Evolutionary conservation across 1,284 basidiomycete species (phyloP).

Genomic region (Testicularia cyperi): DNA sequence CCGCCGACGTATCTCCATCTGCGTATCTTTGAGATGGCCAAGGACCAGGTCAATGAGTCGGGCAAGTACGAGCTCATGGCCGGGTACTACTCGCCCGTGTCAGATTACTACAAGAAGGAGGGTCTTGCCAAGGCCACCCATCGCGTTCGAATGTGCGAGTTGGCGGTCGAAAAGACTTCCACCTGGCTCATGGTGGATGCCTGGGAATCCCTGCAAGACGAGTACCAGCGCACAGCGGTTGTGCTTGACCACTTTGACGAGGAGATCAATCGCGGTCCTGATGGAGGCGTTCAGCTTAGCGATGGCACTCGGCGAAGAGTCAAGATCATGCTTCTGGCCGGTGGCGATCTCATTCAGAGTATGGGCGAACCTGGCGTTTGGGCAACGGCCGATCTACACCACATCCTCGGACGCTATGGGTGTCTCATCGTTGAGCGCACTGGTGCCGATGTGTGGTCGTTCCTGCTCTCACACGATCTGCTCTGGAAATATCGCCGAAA

Average conservation of each 20-base stretch:
- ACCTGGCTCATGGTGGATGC: constrained; percentile 79
- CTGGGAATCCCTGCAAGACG: constrained; percentile 89
- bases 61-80: constrained; percentile 90
- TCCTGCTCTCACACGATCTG: constrained; percentile 66
- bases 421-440: constrained; percentile 93
- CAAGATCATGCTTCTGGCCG: constrained; percentile 88
- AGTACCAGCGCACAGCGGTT: constrained; percentile 90
- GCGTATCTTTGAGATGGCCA: constrained; percentile 98
- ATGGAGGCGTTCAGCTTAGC: constrained; percentile 49
- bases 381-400: constrained; percentile 91
- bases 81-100: constrained; percentile 88
- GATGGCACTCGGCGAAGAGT: constrained; percentile 52
- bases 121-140: constrained; percentile 57
- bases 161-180: constrained; percentile 58
- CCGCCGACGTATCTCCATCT: constrained; percentile 66
- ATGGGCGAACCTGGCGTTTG: constrained; percentile 99
- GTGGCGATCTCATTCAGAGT: constrained; percentile 93
- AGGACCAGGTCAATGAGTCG: constrained; percentile 87
- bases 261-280: constrained; percentile 73
- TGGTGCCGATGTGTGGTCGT: constrained; percentile 80
- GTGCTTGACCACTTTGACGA: constrained; percentile 95
- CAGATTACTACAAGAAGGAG: constrained; percentile 59
- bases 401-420: constrained; percentile 91
- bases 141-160: constrained; percentile 60
- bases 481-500: constrained; percentile 70